Percentiles rank a stretch among this genome's conserved stretches.
These are phyloP conservation scores for Penicillium sp. DNA, from an alignment of 2,329 filamentous ascomycete genomes.

Conservation along the genomic window DNA sequence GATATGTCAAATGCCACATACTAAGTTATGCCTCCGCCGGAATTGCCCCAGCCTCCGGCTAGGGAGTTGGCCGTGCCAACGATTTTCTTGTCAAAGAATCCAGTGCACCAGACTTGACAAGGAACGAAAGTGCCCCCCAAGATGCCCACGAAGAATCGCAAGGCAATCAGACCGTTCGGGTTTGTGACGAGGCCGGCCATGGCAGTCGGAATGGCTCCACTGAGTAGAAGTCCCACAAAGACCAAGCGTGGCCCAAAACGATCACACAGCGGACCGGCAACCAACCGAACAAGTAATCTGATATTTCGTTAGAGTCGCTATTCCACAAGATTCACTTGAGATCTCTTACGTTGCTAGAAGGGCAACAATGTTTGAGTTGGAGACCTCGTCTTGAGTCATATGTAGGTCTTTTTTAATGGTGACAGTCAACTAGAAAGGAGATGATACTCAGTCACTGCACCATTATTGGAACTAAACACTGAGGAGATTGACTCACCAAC, in stretches of 20 bases:
- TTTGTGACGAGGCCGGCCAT: conserved; percentile 73
- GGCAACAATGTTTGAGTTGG: conserved; percentile 88
- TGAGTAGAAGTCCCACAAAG: conserved; percentile 72
- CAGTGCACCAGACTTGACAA: conserved; percentile 89
- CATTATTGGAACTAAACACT: neutral
- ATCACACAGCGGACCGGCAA: conserved; percentile 83
- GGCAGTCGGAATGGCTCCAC: conserved; percentile 76
- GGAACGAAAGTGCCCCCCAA: conserved; percentile 46
- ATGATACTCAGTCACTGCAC: conserved; percentile 18
- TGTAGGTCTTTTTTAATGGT: conserved; percentile 77
- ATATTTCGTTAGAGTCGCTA: neutral
- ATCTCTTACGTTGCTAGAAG: conserved; percentile 62
- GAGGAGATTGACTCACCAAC: conserved; percentile 56
- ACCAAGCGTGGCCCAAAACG: conserved; percentile 75
- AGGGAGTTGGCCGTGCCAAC: conserved; percentile 85
- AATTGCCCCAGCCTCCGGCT: conserved; percentile 80
- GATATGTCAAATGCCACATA: conserved; percentile 15
- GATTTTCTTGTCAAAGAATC: conserved; percentile 89
- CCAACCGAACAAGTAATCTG: conserved; percentile 69
- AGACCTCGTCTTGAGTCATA: conserved; percentile 67
- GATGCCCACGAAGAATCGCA: conserved; percentile 47
- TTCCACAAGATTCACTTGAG: neutral
- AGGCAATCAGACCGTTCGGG: conserved; percentile 51
- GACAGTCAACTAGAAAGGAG: conserved; percentile 55
- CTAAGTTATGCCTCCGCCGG: conserved; percentile 86